These are phyloP conservation scores for Lindgomyces ingoldianus DNA, from an alignment of 495 filamentous ascomycete genomes.

Conservation along the genomic window DNA sequence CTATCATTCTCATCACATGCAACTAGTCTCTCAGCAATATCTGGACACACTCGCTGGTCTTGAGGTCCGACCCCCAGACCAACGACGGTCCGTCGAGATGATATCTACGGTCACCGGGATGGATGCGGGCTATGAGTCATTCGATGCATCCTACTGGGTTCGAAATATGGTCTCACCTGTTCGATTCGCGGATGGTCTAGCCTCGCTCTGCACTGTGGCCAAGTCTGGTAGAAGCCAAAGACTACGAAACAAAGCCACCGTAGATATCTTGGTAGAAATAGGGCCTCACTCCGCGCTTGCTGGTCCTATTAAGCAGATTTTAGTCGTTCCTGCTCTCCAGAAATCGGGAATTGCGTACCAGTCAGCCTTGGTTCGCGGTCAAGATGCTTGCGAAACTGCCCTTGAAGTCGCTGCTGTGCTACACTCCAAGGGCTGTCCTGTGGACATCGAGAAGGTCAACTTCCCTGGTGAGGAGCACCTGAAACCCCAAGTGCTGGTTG, in stretches of 20 bases:
- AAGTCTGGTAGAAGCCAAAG: neutral
- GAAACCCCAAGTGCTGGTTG: too few relatives aligned
- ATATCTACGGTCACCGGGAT: neutral
- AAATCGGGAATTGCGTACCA: neutral
- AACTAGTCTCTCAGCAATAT: neutral
- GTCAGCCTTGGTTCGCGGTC: neutral
- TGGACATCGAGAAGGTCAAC: neutral
- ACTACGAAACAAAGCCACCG: too few relatives aligned
- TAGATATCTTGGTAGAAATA: neutral
- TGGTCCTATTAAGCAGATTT: conserved; percentile 1
- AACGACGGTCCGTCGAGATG: neutral
- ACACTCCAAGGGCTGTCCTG: neutral
- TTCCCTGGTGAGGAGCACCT: neutral
- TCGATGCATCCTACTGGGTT: neutral
- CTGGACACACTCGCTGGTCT: neutral
- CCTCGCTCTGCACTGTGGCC: neutral
- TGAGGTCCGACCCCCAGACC: neutral
- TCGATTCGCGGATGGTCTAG: neutral
- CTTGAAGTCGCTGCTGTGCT: neutral
- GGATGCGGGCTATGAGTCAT: neutral
- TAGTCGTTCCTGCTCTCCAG: neutral
- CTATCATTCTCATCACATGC: neutral
- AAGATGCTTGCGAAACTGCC: neutral
- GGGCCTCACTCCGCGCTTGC: conserved; percentile 4
- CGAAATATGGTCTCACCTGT: neutral